Evolutionary conservation across 306 rosid genomes (phyloP).

Genomic region (Vachellia collinsii): DNA sequence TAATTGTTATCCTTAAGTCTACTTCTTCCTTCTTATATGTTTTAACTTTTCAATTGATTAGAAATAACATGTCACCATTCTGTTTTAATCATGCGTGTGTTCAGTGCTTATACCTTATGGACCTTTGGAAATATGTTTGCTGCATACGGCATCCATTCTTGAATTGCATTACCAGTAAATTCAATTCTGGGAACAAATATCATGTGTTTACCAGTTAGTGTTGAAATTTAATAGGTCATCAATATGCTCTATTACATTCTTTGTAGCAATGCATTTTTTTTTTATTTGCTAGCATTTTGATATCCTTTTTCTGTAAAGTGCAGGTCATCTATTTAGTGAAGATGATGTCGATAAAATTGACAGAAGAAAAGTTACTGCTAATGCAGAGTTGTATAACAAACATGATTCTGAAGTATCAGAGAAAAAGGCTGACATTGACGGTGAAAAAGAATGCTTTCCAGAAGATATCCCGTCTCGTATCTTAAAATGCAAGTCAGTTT

Average conservation of each 20-base stretch:
- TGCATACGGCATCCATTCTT: not conserved
- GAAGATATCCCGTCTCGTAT: conserved; percentile 49
- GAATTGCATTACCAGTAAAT: not conserved
- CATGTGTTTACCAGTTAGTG: not conserved
- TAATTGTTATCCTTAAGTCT: conserved; percentile 10
- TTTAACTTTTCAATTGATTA: not conserved
- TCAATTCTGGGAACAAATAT: not conserved
- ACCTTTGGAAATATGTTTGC: conserved; percentile 4
- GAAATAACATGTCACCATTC: not conserved
- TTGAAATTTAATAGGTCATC: not conserved
- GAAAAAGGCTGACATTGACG: conserved; percentile 35
- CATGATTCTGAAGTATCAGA: conserved; percentile 38
- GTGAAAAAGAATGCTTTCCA: conserved; percentile 39
- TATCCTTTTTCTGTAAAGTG: conserved; percentile 17
- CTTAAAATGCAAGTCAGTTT: conserved; percentile 73
- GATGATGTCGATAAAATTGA: conserved; percentile 54
- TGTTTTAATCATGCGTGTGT: conserved; percentile 8
- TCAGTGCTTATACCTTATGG: not conserved
- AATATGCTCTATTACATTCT: conserved; percentile 11
- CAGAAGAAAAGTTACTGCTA: conserved; percentile 38
- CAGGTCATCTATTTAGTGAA: conserved; percentile 58
- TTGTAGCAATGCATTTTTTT: conserved; percentile 18
- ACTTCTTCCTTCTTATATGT: not conserved
- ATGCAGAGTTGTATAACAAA: conserved; percentile 38
- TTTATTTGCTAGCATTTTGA: conserved; percentile 25